Evolutionary conservation across 2,329 filamentous ascomycete genomes (phyloP), one percentile per base, ranked within the genome.

Genomic region (Neurospora crassa): DNA sequence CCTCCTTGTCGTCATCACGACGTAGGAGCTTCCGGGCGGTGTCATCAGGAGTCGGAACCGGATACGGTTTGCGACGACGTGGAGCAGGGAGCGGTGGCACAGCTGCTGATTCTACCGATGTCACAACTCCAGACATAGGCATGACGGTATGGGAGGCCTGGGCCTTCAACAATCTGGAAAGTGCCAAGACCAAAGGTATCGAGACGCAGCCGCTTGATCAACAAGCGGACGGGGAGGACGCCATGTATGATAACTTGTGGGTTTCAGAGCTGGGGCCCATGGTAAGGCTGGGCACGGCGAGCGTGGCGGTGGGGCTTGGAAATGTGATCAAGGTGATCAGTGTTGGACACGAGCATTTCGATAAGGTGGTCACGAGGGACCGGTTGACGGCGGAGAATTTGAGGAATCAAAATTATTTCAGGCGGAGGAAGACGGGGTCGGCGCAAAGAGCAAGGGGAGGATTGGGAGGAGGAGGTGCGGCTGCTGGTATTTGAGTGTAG

Each of bases 311-410:
- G 40, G 90, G 87, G 0, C 88, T 94, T 72, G 92, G 91, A 14
- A 92, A 93, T 74, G 84, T 88, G 1, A 84, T 94, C 76, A 94
- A 93, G 80, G 82, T 94, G 69, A 85, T 94, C 71, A 88, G 87
- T 1, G 82, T 91, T 6, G 91, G 90, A 6, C 85, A 88, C 73
- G 90, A 91, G 77, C 83, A 87, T 41, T 91, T 91, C 75, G 88
- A 90, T 63, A 81, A 76, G 18, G 78, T 79, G 37, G 24, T 18
- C 7, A 34, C 24, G 8, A 76, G 76, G 29, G 80, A 76, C 68
- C 74, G 77, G 43, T 75, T 78, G 2, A 79, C 81, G 47, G 74
- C 77, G 12, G 76, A 76, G 18, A 72, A 71, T 16, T 74, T 76
- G 76, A 77, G 78, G 72, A 82, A 79, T 29, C 74, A 83, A 29